Base-by-base conservation (phyloP, 306 rosid genomes). In the Cucumis melo region DNA sequence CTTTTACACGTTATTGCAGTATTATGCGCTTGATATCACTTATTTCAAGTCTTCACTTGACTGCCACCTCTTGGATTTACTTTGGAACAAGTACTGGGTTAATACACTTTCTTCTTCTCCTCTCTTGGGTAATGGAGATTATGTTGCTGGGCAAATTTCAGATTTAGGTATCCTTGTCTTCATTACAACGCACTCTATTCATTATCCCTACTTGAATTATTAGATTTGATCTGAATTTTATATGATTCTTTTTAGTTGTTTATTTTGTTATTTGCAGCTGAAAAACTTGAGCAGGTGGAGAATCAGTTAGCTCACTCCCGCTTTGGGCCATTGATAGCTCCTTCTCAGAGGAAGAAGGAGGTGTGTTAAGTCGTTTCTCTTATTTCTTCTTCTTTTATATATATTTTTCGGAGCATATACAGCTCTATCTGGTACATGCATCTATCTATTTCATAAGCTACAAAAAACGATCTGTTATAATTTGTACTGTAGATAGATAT, bases 1-100 rank as follows among this genome's bases (percentile, higher is more conserved):
- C 44, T 46, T 84, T 41, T 14, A 12, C 82, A 41, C 82, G 66
- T 21, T 74, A 83, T 82, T 81, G 82, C 96, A 94, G 99, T 95
- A 95, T 80, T 92, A 92, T 85, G 41, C 99, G 3, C 85, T 95
- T 91, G 98, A 95, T 82, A 92, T 95, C 81, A 90, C 96, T 76
- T 95, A 89, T 86, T 95, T 92, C 71, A 95, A 95, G 85, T 95
- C 99, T 77, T 86, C 93, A 59, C 98, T 95, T 59, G 98, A 95
- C 79, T 87, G 87, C 76, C 98, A 92, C 81, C 97, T 95, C 56
- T 78, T 95, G 99, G 97, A 95, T 84, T 82, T 89, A 75, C 89
- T 95, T 36, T 92, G 99, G 99, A 90, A 95, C 86, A 90, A 92
- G 83, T 92, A 95, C 77, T 90, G 99, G 98, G 93, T 95, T 79